Evolutionary conservation across 768 basidiomycete genomes (phyloP).

Genomic region (Coprinopsis marcescibilis): DNA sequence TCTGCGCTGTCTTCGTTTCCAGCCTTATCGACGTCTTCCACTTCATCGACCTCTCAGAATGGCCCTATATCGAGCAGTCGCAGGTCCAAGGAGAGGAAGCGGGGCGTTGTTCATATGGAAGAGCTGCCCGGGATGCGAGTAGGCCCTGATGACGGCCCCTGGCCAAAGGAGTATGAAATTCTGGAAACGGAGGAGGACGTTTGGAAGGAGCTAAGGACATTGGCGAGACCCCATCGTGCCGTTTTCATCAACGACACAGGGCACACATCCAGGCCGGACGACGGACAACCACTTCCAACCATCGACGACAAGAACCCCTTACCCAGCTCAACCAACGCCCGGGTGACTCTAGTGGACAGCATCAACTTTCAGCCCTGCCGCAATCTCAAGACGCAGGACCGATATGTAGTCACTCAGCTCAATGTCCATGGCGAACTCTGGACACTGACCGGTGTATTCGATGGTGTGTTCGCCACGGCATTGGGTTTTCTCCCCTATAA

Average conservation of each 20-base stretch:
- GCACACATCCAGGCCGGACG: background rate
- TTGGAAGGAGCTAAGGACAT: slow-evolving; percentile 43
- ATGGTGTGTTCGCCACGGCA: slow-evolving; percentile 39
- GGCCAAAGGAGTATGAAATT: slow-evolving; percentile 54
- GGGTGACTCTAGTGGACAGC: slow-evolving; percentile 35
- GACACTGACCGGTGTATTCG: slow-evolving; percentile 67
- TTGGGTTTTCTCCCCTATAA: slow-evolving; percentile 9
- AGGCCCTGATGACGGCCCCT: slow-evolving; percentile 58
- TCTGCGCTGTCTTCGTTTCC: background rate
- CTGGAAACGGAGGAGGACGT: slow-evolving; percentile 42
- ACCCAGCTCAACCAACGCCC: slow-evolving; percentile 21
- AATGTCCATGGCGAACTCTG: slow-evolving; percentile 51
- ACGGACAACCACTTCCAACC: background rate
- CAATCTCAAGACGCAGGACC: slow-evolving; percentile 52
- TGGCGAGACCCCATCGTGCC: slow-evolving; percentile 43
- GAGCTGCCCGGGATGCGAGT: slow-evolving; percentile 60
- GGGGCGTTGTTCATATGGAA: slow-evolving; percentile 29
- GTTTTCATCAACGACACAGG: slow-evolving; percentile 16
- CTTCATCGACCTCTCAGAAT: background rate
- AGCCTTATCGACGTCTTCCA: slow-evolving; percentile 1
- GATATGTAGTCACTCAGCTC: slow-evolving; percentile 54
- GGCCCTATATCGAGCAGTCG: background rate
- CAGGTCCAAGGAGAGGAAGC: background rate
- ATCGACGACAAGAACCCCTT: slow-evolving; percentile 20
- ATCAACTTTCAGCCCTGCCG: slow-evolving; percentile 66